These are phyloP conservation scores for Polyplosphaeria fusca DNA, from an alignment of 495 filamentous ascomycete species.

Conservation along the genomic window DNA sequence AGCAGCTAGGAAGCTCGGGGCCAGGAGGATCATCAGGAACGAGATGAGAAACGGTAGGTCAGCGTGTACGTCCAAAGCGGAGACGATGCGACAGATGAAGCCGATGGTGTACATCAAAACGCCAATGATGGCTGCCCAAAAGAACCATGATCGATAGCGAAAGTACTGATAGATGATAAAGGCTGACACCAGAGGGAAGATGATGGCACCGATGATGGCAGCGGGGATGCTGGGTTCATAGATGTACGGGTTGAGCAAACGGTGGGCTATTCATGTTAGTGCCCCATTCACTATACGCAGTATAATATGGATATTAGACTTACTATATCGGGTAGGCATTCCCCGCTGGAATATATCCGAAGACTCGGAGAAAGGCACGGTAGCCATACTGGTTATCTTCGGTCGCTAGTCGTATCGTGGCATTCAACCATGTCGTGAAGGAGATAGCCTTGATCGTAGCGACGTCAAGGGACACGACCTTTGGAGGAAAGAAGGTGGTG, in stretches of 20 bases:
- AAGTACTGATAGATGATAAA: slow-evolving; percentile 25
- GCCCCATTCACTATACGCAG: background rate
- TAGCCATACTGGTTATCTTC: slow-evolving; percentile 1
- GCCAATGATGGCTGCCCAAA: slow-evolving; percentile 21
- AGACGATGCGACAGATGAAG: slow-evolving; percentile 23
- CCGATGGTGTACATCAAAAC: slow-evolving; percentile 17
- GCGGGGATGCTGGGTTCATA: slow-evolving; percentile 22
- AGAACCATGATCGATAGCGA: slow-evolving; percentile 28
- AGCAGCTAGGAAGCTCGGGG: slow-evolving; percentile 26
- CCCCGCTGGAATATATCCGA: slow-evolving; percentile 3
- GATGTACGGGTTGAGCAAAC: slow-evolving; percentile 25
- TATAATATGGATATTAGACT: background rate
- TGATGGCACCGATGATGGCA: slow-evolving; percentile 22
- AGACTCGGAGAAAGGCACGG: slow-evolving; percentile 1
- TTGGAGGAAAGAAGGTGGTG: background rate
- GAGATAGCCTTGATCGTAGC: background rate
- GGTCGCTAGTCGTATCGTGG: background rate
- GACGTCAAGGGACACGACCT: background rate
- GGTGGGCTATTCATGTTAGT: background rate
- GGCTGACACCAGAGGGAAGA: slow-evolving; percentile 17
- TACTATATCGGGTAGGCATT: slow-evolving; percentile 2
- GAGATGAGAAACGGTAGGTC: slow-evolving; percentile 24
- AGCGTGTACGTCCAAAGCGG: slow-evolving; percentile 13
- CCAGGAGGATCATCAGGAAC: slow-evolving; percentile 25
- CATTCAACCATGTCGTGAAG: background rate